Evolutionary conservation across 164 flowering plant species (phyloP).

Genomic region (Vitis rotundifolia): DNA sequence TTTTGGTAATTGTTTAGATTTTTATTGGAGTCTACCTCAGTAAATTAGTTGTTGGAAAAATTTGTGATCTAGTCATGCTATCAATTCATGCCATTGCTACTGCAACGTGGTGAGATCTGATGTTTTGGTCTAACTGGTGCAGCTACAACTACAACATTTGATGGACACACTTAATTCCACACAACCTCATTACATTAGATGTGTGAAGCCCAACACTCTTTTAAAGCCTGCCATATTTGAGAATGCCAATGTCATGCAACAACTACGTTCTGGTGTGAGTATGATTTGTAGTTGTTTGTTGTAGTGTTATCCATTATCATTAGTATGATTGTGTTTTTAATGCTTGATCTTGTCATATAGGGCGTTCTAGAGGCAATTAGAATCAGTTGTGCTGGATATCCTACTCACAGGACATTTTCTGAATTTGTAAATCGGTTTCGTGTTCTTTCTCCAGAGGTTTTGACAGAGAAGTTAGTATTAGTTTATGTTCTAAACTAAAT

Average conservation of each 20-base stretch:
- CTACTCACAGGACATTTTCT: slow-evolving; percentile 67
- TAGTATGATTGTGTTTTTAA: slow-evolving; percentile 1
- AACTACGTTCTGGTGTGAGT: slow-evolving; percentile 91
- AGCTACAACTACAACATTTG: slow-evolving; percentile 83
- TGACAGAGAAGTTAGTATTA: slow-evolving; percentile 56
- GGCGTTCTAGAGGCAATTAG: slow-evolving; percentile 93
- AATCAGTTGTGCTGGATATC: slow-evolving; percentile 90
- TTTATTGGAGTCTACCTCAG: background rate
- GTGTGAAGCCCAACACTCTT: slow-evolving; percentile 84
- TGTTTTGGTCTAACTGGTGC: slow-evolving; percentile 32
- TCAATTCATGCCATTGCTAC: background rate
- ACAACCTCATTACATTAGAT: slow-evolving; percentile 88
- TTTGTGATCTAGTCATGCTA: background rate
- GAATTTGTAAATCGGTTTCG: slow-evolving; percentile 74
- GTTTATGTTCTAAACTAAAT: background rate
- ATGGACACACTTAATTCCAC: slow-evolving; percentile 85
- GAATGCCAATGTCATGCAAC: slow-evolving; percentile 71
- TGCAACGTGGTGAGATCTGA: background rate
- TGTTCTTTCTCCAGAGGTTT: slow-evolving; percentile 66
- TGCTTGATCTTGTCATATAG: slow-evolving; percentile 39
- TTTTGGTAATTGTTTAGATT: slow-evolving; percentile 2
- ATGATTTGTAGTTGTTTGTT: slow-evolving; percentile 4
- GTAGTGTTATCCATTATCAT: background rate
- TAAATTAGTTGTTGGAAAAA: background rate
- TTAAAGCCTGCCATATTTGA: slow-evolving; percentile 72